Conservation (phyloP, 179 eudicot species). For the Silene vulgaris region DNA sequence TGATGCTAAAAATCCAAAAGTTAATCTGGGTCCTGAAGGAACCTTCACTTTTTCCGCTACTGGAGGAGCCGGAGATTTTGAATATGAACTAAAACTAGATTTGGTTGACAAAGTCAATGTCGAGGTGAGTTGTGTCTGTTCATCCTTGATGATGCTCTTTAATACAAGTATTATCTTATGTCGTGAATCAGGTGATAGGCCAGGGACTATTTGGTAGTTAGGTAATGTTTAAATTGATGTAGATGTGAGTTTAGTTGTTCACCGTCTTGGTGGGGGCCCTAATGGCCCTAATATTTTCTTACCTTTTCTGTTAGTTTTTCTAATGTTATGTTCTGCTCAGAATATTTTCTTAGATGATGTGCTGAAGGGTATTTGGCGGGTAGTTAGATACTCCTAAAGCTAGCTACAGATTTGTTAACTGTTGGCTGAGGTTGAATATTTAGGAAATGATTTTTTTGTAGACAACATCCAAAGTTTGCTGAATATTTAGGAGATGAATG, state of each 20-base stretch:
- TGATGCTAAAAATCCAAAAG: conserved; percentile 74
- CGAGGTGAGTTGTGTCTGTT: conserved; percentile 42
- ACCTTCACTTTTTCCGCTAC: conserved; percentile 62
- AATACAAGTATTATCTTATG: not conserved
- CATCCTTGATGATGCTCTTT: not conserved
- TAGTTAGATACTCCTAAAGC: not conserved
- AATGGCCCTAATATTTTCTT: too few relatives aligned
- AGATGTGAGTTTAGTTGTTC: too few relatives aligned
- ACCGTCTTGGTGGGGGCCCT: too few relatives aligned
- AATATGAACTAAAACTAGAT: conserved; percentile 60
- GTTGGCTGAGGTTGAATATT: too few relatives aligned
- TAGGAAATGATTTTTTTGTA: not conserved
- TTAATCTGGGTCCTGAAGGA: conserved; percentile 72
- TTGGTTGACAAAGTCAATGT: conserved; percentile 74
- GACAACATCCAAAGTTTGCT: not conserved
- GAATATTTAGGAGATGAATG: not conserved
- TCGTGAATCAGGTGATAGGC: not conserved
- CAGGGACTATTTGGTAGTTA: not conserved
- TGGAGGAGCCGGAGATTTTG: conserved; percentile 55
- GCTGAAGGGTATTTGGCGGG: too few relatives aligned
- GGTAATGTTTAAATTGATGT: not conserved
- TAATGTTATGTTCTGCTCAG: too few relatives aligned
- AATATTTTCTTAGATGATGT: too few relatives aligned
- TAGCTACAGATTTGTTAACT: not conserved
- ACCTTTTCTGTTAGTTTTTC: too few relatives aligned